Evolutionary conservation across 2,329 filamentous ascomycete genomes (phyloP), one percentile per base, ranked within the genome.

Genomic region (Microthyrium microscopicum): DNA sequence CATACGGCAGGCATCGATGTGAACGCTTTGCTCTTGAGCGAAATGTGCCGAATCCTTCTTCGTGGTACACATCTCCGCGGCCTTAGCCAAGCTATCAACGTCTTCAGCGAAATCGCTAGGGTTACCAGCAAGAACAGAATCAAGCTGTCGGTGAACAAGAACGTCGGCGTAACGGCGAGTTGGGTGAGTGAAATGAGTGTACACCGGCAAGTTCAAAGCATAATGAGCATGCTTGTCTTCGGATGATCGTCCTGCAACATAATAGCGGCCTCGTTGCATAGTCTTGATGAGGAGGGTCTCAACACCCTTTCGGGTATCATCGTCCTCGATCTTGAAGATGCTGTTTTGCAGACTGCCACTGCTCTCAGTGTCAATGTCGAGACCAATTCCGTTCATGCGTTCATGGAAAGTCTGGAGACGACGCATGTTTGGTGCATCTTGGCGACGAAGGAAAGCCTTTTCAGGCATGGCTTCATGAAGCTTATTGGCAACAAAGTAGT

Each of bases 1-100:
- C 47, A 74, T 77, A 45, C 89, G 79, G 65, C 89, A 98, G 4
- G 87, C 83, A 54, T 95, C 89, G 42, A 98, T 94, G 59, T 98
- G 89, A 31, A 98, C 84, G 55, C 89, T 95, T 61, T 98, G 89
- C 56, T 98, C 89, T 55, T 98, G 89, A 11, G 89, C 89, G 49
- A 83, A 89, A 60, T 93, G 87, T 2, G 89, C 84, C 9, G 85
- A 95, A 53, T 98, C 89, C 57, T 95, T 98, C 74, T 95, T 98
- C 51, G 81, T 93, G 63, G 98, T 98, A 68, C 83, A 93, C 45
- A 82, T 73, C 57, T 98, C 89, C 6, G 85, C 80, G 32, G 80
- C 92, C 71, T 95, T 98, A 47, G 75, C 75, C 26, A 98, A 64
- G 37, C 66, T 76, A 51, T 98, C 89, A 39, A 89, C 56, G 40